These are phyloP conservation scores for Patellifolia procumbens DNA, from an alignment of 179 eudicot species.

Conservation along the genomic window DNA sequence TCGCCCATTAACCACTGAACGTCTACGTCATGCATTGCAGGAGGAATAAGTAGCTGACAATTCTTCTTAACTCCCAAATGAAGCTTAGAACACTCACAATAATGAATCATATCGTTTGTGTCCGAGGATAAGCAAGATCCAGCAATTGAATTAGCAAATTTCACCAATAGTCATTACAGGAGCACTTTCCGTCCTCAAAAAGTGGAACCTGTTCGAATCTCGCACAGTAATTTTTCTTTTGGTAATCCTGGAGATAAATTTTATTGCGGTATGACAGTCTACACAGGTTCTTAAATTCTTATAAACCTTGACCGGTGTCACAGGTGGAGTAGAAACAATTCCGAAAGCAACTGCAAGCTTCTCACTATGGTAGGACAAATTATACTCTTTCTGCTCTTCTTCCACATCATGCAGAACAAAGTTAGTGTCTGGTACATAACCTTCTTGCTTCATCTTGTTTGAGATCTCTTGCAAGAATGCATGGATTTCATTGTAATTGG, in stretches of 20 bases:
- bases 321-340: conserved; percentile 58
- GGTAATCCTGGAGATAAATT: conserved; percentile 60
- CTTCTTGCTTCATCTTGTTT: conserved; percentile 77
- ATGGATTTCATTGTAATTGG: conserved; percentile 45
- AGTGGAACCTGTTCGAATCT: conserved; percentile 74
- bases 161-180: conserved; percentile 78
- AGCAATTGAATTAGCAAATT: not conserved
- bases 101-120: not conserved
- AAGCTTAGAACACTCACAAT: not conserved
- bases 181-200: conserved; percentile 68
- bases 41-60: not conserved
- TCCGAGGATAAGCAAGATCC: not conserved
- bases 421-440: conserved; percentile 69
- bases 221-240: conserved; percentile 60
- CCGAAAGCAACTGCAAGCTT: conserved; percentile 85
- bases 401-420: conserved; percentile 81
- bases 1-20: no score
- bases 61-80: not conserved
- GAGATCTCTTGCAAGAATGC: conserved; percentile 49
- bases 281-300: conserved; percentile 82
- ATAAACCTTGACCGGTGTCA: conserved; percentile 65
- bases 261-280: conserved; percentile 77
- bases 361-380: conserved; percentile 73
- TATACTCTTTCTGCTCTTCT: conserved; percentile 84
- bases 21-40: not conserved